A percentile compares a stretch with the other conserved stretches of the same genome.
phyloP scores from a whole-genome alignment of 495 filamentous ascomycete species.

The Pyrenula massariospora region DNA sequence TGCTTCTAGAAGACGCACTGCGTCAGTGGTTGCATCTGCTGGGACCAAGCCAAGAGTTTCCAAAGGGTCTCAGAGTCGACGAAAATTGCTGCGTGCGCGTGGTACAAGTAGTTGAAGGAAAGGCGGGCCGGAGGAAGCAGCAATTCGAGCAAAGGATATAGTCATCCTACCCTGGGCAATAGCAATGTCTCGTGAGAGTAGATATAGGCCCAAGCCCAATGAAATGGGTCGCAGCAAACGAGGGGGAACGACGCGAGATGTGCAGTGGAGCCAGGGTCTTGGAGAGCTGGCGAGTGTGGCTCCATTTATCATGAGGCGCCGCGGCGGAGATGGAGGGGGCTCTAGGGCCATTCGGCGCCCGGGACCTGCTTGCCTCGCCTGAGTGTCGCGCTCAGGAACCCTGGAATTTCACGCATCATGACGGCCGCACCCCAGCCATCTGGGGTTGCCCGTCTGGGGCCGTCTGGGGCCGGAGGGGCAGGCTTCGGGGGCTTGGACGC shows the following conservation, averaged over 20 bases:
- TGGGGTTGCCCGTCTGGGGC: not conserved
- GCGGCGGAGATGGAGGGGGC: not conserved
- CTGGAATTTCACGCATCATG: not conserved
- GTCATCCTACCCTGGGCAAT: not conserved
- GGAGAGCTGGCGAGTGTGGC: not conserved
- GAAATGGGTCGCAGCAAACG: not conserved
- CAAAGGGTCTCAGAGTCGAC: not conserved
- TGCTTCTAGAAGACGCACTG: not conserved
- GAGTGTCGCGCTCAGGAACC: not conserved
- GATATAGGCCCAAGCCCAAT: not conserved
- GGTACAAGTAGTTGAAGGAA: not conserved
- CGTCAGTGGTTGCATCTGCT: not conserved
- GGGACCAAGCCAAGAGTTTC: not conserved
- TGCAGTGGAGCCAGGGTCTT: not conserved
- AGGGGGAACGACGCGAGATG: not conserved
- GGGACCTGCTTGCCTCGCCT: not conserved
- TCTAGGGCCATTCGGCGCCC: not conserved
- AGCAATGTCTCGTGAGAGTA: not conserved
- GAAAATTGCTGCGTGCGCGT: not conserved
- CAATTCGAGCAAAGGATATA: not conserved
- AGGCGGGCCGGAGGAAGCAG: not conserved
- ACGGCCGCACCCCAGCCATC: not conserved
- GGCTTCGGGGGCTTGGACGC: not conserved
- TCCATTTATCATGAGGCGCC: not conserved
- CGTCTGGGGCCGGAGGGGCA: too few species aligned